Conservation (phyloP, 2,329 filamentous ascomycete species). For the Cercospora zeae-maydis region DNA sequence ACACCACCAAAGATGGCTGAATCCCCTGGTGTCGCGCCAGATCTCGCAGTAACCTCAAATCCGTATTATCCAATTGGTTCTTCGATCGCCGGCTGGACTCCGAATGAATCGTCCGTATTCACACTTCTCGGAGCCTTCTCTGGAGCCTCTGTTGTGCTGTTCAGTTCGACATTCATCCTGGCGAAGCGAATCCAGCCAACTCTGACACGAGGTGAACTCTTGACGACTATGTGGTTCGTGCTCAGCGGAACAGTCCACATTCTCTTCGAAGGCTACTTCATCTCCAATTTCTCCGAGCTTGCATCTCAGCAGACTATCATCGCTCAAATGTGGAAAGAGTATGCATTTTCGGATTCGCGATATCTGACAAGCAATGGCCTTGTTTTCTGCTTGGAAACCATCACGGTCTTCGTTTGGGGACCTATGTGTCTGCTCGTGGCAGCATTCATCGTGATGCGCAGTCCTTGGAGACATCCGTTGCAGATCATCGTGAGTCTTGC, state of each 20-base stretch:
- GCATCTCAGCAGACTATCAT: conserved; percentile 67
- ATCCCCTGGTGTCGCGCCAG: not conserved
- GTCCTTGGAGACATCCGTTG: conserved; percentile 56
- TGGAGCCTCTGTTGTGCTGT: conserved; percentile 54
- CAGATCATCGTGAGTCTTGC: conserved; percentile 60
- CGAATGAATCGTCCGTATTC: conserved; percentile 61
- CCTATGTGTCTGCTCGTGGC: conserved; percentile 58
- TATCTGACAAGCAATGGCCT: conserved; percentile 80
- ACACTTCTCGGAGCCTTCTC: conserved; percentile 60
- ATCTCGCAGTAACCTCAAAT: conserved; percentile 36
- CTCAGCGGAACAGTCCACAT: conserved; percentile 70
- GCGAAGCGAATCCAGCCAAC: conserved; percentile 53
- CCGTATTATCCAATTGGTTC: conserved; percentile 69
- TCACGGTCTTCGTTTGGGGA: conserved; percentile 71
- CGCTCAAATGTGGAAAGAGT: conserved; percentile 91
- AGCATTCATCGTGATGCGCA: conserved; percentile 51
- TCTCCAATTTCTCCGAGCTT: conserved; percentile 64
- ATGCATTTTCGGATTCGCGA: conserved; percentile 78
- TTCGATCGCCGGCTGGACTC: conserved; percentile 59
- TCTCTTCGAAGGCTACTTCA: conserved; percentile 83
- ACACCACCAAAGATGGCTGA: not conserved
- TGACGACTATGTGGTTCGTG: conserved; percentile 70
- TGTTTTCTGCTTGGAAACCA: conserved; percentile 80
- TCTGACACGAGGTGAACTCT: conserved; percentile 53
- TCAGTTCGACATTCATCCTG: conserved; percentile 54